phyloP scores from a whole-genome alignment of 805 yeast genomes.

The Candida loeiensis region DNA sequence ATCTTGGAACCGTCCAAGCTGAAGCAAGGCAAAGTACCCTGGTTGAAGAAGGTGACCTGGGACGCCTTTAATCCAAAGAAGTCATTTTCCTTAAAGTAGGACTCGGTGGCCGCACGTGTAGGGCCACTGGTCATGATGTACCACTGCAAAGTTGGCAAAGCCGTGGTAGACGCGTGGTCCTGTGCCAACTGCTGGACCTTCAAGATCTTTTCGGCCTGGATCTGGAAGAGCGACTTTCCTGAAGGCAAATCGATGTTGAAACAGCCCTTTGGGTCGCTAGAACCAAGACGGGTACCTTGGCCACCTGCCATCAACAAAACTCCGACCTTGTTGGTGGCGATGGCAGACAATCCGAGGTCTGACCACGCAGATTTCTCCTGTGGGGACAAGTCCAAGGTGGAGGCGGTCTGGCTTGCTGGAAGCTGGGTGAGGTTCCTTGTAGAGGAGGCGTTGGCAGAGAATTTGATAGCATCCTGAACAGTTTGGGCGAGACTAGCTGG shows the following conservation, averaged over 20 bases:
- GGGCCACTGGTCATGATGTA: conserved; percentile 95
- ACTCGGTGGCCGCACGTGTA: conserved; percentile 71
- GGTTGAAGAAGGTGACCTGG: conserved; percentile 81
- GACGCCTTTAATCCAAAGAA: conserved; percentile 66
- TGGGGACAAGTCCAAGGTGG: conserved; percentile 43
- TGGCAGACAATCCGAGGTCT: conserved; percentile 61
- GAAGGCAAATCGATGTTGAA: conserved; percentile 85
- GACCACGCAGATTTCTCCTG: conserved; percentile 38
- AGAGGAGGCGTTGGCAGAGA: conserved; percentile 22
- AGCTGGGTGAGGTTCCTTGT: conserved; percentile 42
- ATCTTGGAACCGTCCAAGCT: conserved; percentile 65
- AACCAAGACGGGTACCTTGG: conserved; percentile 94
- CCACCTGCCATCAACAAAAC: conserved; percentile 97
- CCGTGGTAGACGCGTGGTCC: conserved; percentile 19
- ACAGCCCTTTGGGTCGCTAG: conserved; percentile 90
- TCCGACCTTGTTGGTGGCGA: conserved; percentile 72
- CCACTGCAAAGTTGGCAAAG: conserved; percentile 55
- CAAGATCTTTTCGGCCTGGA: conserved; percentile 83
- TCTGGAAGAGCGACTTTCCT: conserved; percentile 77
- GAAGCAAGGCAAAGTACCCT: conserved; percentile 93
- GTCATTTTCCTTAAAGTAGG: conserved; percentile 55
- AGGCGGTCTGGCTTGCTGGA: conserved; percentile 46
- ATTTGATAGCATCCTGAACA: conserved; percentile 46
- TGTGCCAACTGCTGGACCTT: conserved; percentile 58
- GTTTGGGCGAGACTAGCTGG: conserved; percentile 40